Evolutionary conservation across 192 early-diverging fungal species (phyloP).

Genomic region (Coemansia sp.): DNA sequence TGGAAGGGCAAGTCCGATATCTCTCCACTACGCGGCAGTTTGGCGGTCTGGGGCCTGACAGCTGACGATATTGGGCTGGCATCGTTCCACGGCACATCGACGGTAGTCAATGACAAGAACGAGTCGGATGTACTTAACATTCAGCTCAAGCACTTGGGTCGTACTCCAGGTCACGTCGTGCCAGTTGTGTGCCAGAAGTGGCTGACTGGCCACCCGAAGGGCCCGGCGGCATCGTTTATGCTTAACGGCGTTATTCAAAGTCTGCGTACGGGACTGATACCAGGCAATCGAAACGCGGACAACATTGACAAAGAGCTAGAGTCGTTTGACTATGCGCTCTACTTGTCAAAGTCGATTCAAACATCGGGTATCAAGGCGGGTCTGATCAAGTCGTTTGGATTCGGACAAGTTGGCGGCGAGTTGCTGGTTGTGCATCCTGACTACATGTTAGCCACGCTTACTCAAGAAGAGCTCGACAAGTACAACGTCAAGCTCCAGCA

Average conservation of each 20-base stretch:
- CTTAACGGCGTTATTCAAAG: conserved; percentile 87
- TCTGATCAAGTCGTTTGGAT: conserved; percentile 71
- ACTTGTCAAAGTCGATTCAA: conserved; percentile 71
- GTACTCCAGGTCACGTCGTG: conserved; percentile 79
- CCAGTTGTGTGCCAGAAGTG: conserved; percentile 90
- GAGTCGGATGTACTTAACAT: conserved; percentile 86
- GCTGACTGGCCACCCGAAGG: conserved; percentile 90
- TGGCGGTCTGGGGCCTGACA: conserved; percentile 86
- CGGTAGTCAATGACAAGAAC: conserved; percentile 94
- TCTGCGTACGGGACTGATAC: conserved; percentile 82
- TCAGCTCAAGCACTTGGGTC: conserved; percentile 85
- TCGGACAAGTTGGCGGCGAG: conserved; percentile 75
- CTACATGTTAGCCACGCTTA: conserved; percentile 59
- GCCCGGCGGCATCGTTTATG: conserved; percentile 93
- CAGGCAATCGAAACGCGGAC: conserved; percentile 85
- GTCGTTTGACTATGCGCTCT: conserved; percentile 79
- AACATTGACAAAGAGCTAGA: conserved; percentile 61
- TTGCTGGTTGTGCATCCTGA: conserved; percentile 70
- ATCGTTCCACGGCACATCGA: conserved; percentile 97
- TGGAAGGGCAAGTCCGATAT: conserved; percentile 73
- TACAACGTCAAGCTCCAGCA: conserved; percentile 20
- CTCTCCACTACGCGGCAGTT: conserved; percentile 81
- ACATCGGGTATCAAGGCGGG: conserved; percentile 71
- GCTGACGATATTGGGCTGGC: too few relatives aligned
- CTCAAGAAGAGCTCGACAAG: conserved; percentile 4